Evolutionary conservation across 768 basidiomycete species (phyloP).

Genomic region (Lentinula sp.): DNA sequence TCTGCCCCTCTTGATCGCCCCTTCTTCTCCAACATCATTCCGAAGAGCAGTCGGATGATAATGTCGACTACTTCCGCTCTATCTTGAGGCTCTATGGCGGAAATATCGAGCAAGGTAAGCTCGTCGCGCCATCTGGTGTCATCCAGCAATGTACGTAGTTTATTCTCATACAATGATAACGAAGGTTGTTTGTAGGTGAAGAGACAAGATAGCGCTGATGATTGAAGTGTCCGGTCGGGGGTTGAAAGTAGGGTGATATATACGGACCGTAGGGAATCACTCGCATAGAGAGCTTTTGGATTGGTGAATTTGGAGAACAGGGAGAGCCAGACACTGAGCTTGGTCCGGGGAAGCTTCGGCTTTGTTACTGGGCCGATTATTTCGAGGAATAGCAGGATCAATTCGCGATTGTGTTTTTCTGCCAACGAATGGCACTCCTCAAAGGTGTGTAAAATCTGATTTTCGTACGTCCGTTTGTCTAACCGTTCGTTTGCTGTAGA

Average conservation of each 20-base stretch:
- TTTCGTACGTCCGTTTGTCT: conserved; percentile 71
- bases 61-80: conserved; percentile 65
- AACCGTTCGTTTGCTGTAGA: conserved; percentile 44
- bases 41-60: conserved; percentile 75
- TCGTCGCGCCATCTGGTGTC: conserved; percentile 88
- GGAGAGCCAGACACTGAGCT: conserved; percentile 71
- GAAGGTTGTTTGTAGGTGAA: conserved; percentile 73
- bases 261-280: conserved; percentile 55
- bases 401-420: conserved; percentile 83
- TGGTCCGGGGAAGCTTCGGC: conserved; percentile 47
- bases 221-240: conserved; percentile 77
- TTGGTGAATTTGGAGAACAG: conserved; percentile 89
- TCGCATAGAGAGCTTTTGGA: conserved; percentile 80
- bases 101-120: conserved; percentile 64
- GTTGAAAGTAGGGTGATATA: conserved; percentile 79
- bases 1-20: conserved; percentile 65
- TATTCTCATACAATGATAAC: conserved; percentile 53
- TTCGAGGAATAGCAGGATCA: conserved; percentile 78
- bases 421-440: conserved; percentile 65
- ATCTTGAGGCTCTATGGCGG: conserved; percentile 44
- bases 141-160: conserved; percentile 67
- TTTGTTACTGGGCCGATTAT: conserved; percentile 33
- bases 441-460: conserved; percentile 69
- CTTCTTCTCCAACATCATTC: conserved; percentile 77
- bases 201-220: conserved; percentile 68